phyloP scores from a whole-genome alignment of 768 basidiomycete species.

The Suillus cothurnatus region DNA sequence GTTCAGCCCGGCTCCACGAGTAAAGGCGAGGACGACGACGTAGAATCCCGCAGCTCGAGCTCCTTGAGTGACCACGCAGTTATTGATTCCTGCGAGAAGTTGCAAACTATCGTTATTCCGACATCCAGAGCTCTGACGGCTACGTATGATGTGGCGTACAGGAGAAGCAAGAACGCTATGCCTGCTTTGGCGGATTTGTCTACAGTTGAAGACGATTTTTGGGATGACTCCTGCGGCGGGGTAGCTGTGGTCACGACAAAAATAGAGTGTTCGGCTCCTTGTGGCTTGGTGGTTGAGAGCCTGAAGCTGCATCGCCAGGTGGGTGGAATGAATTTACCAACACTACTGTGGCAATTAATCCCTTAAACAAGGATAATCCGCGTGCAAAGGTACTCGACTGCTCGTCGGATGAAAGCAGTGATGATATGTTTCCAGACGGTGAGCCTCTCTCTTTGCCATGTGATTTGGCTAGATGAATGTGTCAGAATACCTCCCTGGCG shows the following conservation, averaged over 20 bases:
- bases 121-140: constrained; percentile 63
- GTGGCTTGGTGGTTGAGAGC: constrained; percentile 53
- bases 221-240: constrained; percentile 52
- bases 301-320: constrained; percentile 53
- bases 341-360: neutral
- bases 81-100: constrained; percentile 50
- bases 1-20: constrained; percentile 9
- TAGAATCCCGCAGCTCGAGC: constrained; percentile 12
- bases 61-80: constrained; percentile 25
- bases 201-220: constrained; percentile 53
- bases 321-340: constrained; percentile 14
- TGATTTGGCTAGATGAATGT: neutral
- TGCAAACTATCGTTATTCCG: constrained; percentile 68
- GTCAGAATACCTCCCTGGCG: constrained; percentile 64
- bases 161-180: constrained; percentile 41
- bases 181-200: constrained; percentile 54
- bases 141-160: constrained; percentile 56
- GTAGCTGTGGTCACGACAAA: constrained; percentile 59
- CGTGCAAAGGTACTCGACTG: constrained; percentile 53
- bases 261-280: constrained; percentile 58
- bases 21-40: neutral
- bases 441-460: constrained; percentile 13
- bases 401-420: constrained; percentile 48
- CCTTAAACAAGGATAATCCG: constrained; percentile 40
- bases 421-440: constrained; percentile 52